These are phyloP conservation scores for Jatropha podagrica DNA, from an alignment of 441 rosid species.

Conservation along the genomic window DNA sequence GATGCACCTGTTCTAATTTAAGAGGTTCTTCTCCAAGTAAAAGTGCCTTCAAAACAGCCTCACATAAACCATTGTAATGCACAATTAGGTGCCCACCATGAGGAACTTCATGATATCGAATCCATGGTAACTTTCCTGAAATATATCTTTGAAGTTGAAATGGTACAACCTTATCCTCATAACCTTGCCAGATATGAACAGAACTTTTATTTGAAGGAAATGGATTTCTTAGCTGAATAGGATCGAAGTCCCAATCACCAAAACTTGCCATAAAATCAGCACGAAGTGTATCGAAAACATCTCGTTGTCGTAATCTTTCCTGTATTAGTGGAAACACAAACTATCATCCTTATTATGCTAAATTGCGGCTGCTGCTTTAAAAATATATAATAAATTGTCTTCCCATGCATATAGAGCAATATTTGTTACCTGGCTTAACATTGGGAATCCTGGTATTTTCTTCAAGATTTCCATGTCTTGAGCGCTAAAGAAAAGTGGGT, in stretches of 20 bases:
- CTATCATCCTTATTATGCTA: slow-evolving; percentile 4
- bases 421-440: slow-evolving; percentile 34
- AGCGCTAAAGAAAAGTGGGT: slow-evolving; percentile 44
- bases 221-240: slow-evolving; percentile 40
- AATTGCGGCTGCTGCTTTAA: background rate
- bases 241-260: slow-evolving; percentile 60
- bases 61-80: slow-evolving; percentile 45
- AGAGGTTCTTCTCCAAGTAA: slow-evolving; percentile 50
- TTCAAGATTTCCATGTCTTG: slow-evolving; percentile 39
- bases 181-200: slow-evolving; percentile 58
- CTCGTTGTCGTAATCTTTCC: slow-evolving; percentile 39
- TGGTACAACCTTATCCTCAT: slow-evolving; percentile 50
- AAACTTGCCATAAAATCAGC: slow-evolving; percentile 44
- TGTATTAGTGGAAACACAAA: slow-evolving; percentile 17
- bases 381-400: background rate
- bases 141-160: slow-evolving; percentile 46
- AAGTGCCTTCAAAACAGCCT: slow-evolving; percentile 43
- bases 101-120: slow-evolving; percentile 45
- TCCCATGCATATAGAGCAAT: background rate
- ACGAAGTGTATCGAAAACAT: slow-evolving; percentile 42
- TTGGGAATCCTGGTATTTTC: slow-evolving; percentile 37
- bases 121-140: slow-evolving; percentile 45
- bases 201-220: slow-evolving; percentile 35
- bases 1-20: slow-evolving; percentile 33
- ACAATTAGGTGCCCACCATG: slow-evolving; percentile 50